phyloP scores from a whole-genome alignment of 2,329 filamentous ascomycete species.

The Arthrobotrys megalospora region DNA sequence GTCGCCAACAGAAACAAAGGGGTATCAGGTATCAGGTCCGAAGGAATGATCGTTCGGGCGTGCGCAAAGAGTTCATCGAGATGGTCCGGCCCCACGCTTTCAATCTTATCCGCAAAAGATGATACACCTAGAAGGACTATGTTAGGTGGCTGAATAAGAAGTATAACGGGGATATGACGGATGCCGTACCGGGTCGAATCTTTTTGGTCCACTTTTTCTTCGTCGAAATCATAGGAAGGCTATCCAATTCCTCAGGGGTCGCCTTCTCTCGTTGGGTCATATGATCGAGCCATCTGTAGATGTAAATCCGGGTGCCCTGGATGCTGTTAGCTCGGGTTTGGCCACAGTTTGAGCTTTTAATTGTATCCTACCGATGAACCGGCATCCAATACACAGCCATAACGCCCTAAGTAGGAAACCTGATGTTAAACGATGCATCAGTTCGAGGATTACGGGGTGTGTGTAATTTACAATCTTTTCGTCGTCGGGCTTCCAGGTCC shows the following conservation, averaged over 20 bases:
- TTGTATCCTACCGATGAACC: conserved; percentile 80
- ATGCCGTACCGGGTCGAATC: conserved; percentile 80
- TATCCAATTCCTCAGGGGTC: conserved; percentile 74
- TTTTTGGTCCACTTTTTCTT: conserved; percentile 93
- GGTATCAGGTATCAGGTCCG: conserved; percentile 82
- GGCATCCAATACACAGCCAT: conserved; percentile 96
- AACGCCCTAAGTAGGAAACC: conserved; percentile 67
- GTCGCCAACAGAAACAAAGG: conserved; percentile 96
- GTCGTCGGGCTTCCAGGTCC: conserved; percentile 20
- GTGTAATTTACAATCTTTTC: conserved; percentile 36
- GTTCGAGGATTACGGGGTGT: not conserved
- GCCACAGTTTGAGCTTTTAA: conserved; percentile 57
- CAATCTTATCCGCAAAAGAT: conserved; percentile 83
- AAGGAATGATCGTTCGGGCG: conserved; percentile 83
- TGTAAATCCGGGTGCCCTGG: conserved; percentile 86
- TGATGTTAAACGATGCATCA: not conserved
- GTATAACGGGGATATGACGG: not conserved
- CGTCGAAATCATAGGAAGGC: conserved; percentile 84
- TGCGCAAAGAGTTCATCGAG: conserved; percentile 84
- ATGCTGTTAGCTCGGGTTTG: conserved; percentile 2
- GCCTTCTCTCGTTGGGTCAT: conserved; percentile 76
- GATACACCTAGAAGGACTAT: conserved; percentile 75
- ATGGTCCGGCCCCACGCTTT: conserved; percentile 84
- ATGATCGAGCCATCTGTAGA: conserved; percentile 93
- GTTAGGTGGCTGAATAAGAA: not conserved